Evolutionary conservation across 192 early-diverging fungal genomes (phyloP).

Genomic region (Phycomyces nitens): DNA sequence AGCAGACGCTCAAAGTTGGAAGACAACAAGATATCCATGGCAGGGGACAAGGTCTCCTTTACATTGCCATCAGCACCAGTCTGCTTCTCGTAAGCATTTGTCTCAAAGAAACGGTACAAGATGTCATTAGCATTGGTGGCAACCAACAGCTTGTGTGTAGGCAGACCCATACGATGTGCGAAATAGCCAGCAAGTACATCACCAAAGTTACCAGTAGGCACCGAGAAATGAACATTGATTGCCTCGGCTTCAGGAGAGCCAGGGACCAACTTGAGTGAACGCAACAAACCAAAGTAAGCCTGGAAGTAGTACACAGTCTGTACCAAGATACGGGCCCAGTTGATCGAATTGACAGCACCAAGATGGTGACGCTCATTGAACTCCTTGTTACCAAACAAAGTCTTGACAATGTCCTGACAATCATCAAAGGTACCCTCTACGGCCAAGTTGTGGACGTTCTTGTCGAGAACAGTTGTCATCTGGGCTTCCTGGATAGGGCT

Average conservation of each 20-base stretch:
- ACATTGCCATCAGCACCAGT: slow-evolving; percentile 49
- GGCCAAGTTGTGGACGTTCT: slow-evolving; percentile 91
- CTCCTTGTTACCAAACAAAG: slow-evolving; percentile 71
- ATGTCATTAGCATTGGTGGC: slow-evolving; percentile 99
- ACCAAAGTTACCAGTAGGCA: slow-evolving; percentile 99
- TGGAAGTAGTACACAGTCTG: slow-evolving; percentile 97
- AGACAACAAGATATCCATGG: slow-evolving; percentile 96
- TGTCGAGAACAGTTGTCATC: slow-evolving; percentile 94
- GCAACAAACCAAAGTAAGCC: slow-evolving; percentile 71
- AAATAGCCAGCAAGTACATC: slow-evolving; percentile 91
- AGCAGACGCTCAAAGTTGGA: slow-evolving; percentile 97
- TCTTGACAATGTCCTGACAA: slow-evolving; percentile 95
- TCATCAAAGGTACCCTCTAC: slow-evolving; percentile 96
- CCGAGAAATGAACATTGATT: slow-evolving; percentile 67
- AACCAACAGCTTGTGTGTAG: slow-evolving; percentile 72
- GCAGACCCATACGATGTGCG: slow-evolving; percentile 88
- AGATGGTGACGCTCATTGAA: slow-evolving; percentile 78
- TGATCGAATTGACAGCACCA: slow-evolving; percentile 98
- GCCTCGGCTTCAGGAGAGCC: slow-evolving; percentile 39
- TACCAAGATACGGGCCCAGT: slow-evolving; percentile 96
- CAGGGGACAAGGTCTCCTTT: slow-evolving; percentile 82
- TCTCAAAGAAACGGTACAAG: slow-evolving; percentile 87
- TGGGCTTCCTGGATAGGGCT: slow-evolving; percentile 95
- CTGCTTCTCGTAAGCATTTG: slow-evolving; percentile 81
- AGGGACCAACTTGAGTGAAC: slow-evolving; percentile 44